phyloP scores from a whole-genome alignment of 139 green algal species.

The Closterium sp. region DNA sequence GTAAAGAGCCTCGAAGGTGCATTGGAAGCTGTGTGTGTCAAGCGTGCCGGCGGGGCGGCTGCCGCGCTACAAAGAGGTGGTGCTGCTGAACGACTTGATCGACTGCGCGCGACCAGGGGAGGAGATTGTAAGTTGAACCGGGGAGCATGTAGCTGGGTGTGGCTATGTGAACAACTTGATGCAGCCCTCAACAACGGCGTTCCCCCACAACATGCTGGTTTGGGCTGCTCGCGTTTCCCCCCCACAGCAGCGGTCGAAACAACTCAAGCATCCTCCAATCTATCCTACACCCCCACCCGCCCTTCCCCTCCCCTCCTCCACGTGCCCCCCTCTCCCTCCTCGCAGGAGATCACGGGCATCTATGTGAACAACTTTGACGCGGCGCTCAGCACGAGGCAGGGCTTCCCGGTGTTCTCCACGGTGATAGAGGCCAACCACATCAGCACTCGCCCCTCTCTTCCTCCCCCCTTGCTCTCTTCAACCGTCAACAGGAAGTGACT shows the following conservation, averaged over 20 bases:
- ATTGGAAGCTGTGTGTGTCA: too few relatives aligned
- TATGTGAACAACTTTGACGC: constrained; percentile 87
- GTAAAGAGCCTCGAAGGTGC: neutral
- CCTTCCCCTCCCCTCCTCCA: too few relatives aligned
- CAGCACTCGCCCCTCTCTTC: constrained; percentile 62
- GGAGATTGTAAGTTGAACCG: constrained; percentile 85
- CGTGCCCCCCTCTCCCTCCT: too few relatives aligned
- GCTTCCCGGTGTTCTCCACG: constrained; percentile 95
- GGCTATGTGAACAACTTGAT: neutral
- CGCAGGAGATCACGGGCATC: too few relatives aligned
- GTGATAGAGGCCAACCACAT: constrained; percentile 93
- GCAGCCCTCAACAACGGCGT: too few relatives aligned
- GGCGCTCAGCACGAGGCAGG: constrained; percentile 81
- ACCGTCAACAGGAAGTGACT: constrained; percentile 70
- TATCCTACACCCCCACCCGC: too few relatives aligned
- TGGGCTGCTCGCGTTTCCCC: constrained; percentile 80
- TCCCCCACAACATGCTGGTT: too few relatives aligned
- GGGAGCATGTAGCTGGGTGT: constrained; percentile 79
- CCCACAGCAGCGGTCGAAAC: neutral
- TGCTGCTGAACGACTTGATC: constrained; percentile 95
- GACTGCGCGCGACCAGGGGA: constrained; percentile 89
- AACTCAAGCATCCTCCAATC: constrained; percentile 59
- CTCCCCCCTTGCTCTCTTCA: neutral
- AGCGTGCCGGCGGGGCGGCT: too few relatives aligned
- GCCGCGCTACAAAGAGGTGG: constrained; percentile 93